Conservation (phyloP, 306 rosid species). For the Vigna angularis region DNA sequence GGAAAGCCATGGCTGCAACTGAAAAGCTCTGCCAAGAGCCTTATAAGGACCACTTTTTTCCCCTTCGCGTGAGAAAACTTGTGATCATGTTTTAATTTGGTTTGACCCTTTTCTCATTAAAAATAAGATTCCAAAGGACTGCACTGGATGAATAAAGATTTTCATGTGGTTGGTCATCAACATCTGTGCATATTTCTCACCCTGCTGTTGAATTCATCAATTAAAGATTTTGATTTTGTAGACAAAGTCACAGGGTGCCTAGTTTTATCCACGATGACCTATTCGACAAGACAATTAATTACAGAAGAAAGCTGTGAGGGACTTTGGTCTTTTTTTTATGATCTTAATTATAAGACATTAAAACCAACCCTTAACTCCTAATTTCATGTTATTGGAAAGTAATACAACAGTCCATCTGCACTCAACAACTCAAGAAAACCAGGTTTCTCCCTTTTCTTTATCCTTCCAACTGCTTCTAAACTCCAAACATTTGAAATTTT, state of each 20-base stretch:
- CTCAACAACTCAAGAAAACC: slow-evolving; percentile 47
- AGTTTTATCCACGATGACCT: slow-evolving; percentile 35
- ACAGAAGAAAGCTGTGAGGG: slow-evolving; percentile 31
- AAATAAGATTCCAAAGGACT: not conserved
- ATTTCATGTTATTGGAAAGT: not conserved
- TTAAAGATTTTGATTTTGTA: slow-evolving; percentile 41
- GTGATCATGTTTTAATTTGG: slow-evolving; percentile 62
- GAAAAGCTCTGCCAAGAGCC: not conserved
- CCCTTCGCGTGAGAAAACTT: slow-evolving; percentile 47
- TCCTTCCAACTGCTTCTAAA: slow-evolving; percentile 23
- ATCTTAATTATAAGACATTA: slow-evolving; percentile 7
- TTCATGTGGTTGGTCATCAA: slow-evolving; percentile 75
- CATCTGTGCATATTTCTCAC: slow-evolving; percentile 46
- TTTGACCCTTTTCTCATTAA: slow-evolving; percentile 53
- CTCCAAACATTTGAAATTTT: not conserved
- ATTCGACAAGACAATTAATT: slow-evolving; percentile 10
- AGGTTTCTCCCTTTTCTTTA: slow-evolving; percentile 1
- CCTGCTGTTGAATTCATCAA: slow-evolving; percentile 16
- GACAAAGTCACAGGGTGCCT: slow-evolving; percentile 8
- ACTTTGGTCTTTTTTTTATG: slow-evolving; percentile 39
- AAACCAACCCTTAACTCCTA: not conserved
- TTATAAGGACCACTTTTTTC: slow-evolving; percentile 44
- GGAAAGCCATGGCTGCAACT: slow-evolving; percentile 49
- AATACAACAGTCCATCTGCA: slow-evolving; percentile 36
- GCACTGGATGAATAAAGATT: slow-evolving; percentile 32